A percentile compares a stretch with the other conserved stretches of the same genome.
Evolutionary conservation across 345 rosid genomes (phyloP).

Genomic region (Anastatica hierochuntica): DNA sequence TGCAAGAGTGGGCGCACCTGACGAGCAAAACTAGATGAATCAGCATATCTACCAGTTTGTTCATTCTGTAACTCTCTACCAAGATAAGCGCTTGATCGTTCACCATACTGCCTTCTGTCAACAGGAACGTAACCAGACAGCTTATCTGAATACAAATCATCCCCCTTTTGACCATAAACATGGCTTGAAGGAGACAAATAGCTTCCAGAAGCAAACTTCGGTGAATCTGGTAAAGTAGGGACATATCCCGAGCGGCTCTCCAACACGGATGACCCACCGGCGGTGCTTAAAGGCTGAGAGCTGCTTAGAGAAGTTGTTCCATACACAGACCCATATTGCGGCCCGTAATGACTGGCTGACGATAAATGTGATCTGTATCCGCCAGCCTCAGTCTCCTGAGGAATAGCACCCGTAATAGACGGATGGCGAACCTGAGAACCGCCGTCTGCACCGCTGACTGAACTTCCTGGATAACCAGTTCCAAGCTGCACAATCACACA

Average conservation of each 20-base stretch:
- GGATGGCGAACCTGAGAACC: slow-evolving; percentile 65
- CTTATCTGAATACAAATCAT: slow-evolving; percentile 64
- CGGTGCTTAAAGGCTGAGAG: slow-evolving; percentile 44
- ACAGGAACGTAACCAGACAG: slow-evolving; percentile 54
- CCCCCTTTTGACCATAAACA: slow-evolving; percentile 64
- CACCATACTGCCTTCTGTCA: slow-evolving; percentile 72
- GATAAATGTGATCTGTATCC: slow-evolving; percentile 57
- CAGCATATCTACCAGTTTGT: slow-evolving; percentile 53
- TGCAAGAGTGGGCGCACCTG: slow-evolving; percentile 41
- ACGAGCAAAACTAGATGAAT: slow-evolving; percentile 58
- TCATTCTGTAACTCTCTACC: slow-evolving; percentile 78
- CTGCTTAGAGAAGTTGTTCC: slow-evolving; percentile 47
- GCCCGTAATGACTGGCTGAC: slow-evolving; percentile 57
- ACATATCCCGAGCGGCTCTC: slow-evolving; percentile 66
- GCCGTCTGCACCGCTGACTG: slow-evolving; percentile 56
- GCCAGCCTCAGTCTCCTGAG: slow-evolving; percentile 61
- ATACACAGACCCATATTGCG: slow-evolving; percentile 59
- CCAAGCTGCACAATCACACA: slow-evolving; percentile 34
- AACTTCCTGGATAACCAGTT: slow-evolving; percentile 48
- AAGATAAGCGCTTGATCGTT: slow-evolving; percentile 48
- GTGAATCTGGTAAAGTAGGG: slow-evolving; percentile 58
- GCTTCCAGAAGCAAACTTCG: slow-evolving; percentile 62
- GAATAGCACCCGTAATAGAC: slow-evolving; percentile 33
- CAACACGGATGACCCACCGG: slow-evolving; percentile 42
- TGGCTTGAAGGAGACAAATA: slow-evolving; percentile 58